Evolutionary conservation across 78 protist genomes (phyloP), one percentile per base, ranked within the genome.

Genomic region (Bigelowiella natans): DNA sequence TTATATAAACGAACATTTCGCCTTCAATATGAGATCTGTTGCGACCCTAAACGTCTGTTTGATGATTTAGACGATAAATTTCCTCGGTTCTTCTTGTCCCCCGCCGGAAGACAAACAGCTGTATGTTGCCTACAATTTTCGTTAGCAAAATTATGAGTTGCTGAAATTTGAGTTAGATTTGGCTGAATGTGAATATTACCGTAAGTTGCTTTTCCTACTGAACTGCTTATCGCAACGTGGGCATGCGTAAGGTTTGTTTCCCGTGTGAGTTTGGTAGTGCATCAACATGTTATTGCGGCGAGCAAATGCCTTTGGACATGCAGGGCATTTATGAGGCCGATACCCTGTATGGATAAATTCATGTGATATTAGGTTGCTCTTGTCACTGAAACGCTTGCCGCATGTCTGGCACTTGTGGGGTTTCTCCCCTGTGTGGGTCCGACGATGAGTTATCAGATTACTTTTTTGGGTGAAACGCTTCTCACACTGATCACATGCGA

Each of bases 401-500:
- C 87, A 85, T 37, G 36, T 37, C 51, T 11, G 7, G 38, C 87
- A 85, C 7, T 18, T 7, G 18, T 85, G 38, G 38, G 87, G 87
- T 11, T 85, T 85, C 38, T 85, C 87, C 11, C 87, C 87, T 18
- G 87, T 85, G 38, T 85, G 87, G 37, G 38, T 85, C 30, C 87
- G 87, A 29, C 7, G 36, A 18, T 85, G 87, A 11, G 38, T 37
- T 18, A 37, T 11, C 37, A 85, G 38, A 11, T 85, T 85, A 11
- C 38, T 34, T 11, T 37, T 37, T 37, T 37, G 51, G 38, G 37
- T 37, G 38, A 85, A 85, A 11, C 87, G 11, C 38, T 85, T 85
- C 30, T 18, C 87, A 11, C 87, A 85, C 7, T 37, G 51, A 18
- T 7, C 11, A 11, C 87, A 85, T 85, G 7, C 37, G 38, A 29